These are phyloP conservation scores for Dactylellina cionopaga DNA, from an alignment of 2,329 filamentous ascomycete species.

Conservation along the genomic window DNA sequence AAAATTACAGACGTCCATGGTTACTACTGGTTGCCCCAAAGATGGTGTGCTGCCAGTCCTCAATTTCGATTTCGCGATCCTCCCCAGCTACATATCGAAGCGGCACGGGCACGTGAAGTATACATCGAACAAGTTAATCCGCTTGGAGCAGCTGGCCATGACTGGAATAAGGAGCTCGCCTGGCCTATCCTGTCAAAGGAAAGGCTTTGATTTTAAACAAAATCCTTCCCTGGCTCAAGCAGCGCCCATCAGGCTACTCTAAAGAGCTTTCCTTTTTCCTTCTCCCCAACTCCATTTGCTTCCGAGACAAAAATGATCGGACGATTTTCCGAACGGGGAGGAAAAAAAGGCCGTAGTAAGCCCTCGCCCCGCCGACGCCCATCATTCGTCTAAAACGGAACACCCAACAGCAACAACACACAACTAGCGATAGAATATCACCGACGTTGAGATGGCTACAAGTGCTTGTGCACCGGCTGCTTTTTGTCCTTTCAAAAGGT, in stretches of 20 bases:
- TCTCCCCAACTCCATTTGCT: constrained; percentile 33
- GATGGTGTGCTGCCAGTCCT: constrained; percentile 41
- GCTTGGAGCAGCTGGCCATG: constrained; percentile 42
- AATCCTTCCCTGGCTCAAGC: background rate
- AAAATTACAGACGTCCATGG: constrained; percentile 17
- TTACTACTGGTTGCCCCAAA: constrained; percentile 15
- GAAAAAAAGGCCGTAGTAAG: constrained; percentile 26
- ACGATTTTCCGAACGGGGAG: constrained; percentile 49
- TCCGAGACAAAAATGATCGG: constrained; percentile 52
- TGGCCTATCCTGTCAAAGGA: constrained; percentile 14
- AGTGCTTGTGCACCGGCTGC: background rate
- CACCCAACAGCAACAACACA: constrained; percentile 51
- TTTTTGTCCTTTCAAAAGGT: constrained; percentile 15
- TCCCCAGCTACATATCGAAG: constrained; percentile 4
- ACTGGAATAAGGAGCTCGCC: constrained; percentile 34
- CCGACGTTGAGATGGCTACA: background rate
- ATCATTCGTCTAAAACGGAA: constrained; percentile 36
- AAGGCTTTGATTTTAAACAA: background rate
- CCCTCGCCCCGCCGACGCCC: constrained; percentile 15
- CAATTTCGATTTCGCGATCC: constrained; percentile 42
- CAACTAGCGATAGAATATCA: background rate
- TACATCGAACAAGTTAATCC: constrained; percentile 42
- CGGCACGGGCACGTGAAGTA: constrained; percentile 35
- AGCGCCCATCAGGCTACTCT: background rate
- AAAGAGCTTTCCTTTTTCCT: constrained; percentile 4